Percentiles rank a stretch among this genome's conserved stretches.
phyloP scores from a whole-genome alignment of 148 eudicot genomes.

The Rhododendron henanense region DNA sequence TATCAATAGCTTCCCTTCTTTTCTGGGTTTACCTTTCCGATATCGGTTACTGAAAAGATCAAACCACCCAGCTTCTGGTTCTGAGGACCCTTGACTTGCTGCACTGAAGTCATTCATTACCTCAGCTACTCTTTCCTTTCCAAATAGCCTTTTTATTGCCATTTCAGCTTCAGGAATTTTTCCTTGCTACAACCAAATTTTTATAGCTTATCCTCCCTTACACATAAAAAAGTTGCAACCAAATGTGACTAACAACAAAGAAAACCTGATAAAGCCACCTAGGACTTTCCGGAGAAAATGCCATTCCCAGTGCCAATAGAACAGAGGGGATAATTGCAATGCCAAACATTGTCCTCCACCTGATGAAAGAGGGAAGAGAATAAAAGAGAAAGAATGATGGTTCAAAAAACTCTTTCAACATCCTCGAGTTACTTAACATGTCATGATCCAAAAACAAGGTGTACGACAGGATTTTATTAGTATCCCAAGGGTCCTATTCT shows the following conservation, averaged over 20 bases:
- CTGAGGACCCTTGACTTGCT: conserved; percentile 67
- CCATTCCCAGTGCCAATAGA: conserved; percentile 86
- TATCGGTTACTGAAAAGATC: conserved; percentile 89
- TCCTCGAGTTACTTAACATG: neutral
- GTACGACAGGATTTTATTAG: neutral
- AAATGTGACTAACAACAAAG: conserved; percentile 7
- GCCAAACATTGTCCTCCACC: conserved; percentile 99
- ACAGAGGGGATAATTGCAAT: conserved; percentile 81
- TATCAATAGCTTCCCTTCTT: neutral
- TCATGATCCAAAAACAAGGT: neutral
- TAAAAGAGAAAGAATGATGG: neutral
- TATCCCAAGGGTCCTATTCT: neutral
- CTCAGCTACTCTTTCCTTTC: conserved; percentile 77
- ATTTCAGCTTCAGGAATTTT: conserved; percentile 71
- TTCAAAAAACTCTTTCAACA: neutral
- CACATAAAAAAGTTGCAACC: neutral
- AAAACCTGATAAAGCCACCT: conserved; percentile 92
- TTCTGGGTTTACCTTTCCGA: conserved; percentile 49
- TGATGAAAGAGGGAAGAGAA: conserved; percentile 17
- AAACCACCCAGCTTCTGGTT: conserved; percentile 94
- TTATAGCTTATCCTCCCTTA: neutral
- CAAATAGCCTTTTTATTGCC: conserved; percentile 53
- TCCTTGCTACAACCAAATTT: conserved; percentile 67
- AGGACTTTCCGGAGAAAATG: conserved; percentile 95
- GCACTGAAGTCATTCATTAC: conserved; percentile 72